Percentiles rank a stretch among this genome's conserved stretches.
These are phyloP conservation scores for Boletus vermiculosoides DNA, from an alignment of 768 basidiomycete species.

Conservation along the genomic window DNA sequence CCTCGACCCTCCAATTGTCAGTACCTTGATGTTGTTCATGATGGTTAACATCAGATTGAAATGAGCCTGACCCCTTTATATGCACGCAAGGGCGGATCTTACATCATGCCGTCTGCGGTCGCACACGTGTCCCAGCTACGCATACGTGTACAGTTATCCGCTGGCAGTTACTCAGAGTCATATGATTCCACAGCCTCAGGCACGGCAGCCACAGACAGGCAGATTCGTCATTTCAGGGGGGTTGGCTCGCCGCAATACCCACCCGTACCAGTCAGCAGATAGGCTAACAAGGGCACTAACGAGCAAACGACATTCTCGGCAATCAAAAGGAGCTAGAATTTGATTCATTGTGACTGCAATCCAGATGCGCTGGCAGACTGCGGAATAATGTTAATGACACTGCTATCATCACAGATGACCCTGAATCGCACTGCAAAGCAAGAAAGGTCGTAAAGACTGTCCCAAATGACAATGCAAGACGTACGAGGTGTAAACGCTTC, in stretches of 20 bases:
- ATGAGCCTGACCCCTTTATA: no score
- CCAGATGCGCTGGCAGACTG: slow-evolving; percentile 1
- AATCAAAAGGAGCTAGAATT: not conserved
- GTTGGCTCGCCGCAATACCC: no score
- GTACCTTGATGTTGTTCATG: slow-evolving; percentile 30
- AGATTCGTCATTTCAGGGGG: no score
- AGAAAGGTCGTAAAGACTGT: not conserved
- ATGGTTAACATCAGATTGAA: not conserved
- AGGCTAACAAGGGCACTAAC: no score
- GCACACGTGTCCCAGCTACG: no score
- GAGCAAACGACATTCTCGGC: no score
- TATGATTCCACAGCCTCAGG: not conserved
- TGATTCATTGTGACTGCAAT: not conserved
- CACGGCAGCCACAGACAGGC: not conserved
- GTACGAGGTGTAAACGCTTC: slow-evolving; percentile 64
- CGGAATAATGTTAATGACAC: slow-evolving; percentile 37
- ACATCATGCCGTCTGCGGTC: no score
- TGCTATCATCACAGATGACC: slow-evolving; percentile 63
- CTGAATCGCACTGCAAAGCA: slow-evolving; percentile 56
- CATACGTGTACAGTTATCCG: no score
- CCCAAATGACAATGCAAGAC: not conserved
- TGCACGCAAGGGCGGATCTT: no score
- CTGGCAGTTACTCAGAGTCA: no score
- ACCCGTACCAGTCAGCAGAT: no score
- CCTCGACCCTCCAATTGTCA: slow-evolving; percentile 52